Conservation (phyloP, 257 asterid genomes). For the Thymus quinquecostatus region DNA sequence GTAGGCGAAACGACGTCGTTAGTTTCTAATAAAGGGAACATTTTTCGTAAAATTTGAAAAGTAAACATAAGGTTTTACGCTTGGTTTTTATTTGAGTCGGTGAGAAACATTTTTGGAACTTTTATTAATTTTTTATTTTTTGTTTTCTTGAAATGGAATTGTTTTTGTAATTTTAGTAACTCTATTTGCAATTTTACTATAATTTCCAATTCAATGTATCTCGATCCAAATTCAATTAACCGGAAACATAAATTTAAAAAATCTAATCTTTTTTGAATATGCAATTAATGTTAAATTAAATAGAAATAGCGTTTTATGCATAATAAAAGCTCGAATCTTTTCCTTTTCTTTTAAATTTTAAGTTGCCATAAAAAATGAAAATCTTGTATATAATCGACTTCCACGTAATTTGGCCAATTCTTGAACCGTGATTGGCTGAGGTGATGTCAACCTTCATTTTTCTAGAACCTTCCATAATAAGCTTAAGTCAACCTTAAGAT, state of each 20-base stretch:
- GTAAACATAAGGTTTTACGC: background rate
- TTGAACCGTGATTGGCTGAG: background rate
- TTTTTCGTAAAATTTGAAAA: background rate
- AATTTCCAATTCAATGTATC: background rate
- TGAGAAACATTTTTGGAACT: background rate
- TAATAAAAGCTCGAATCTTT: background rate
- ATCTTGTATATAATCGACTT: background rate
- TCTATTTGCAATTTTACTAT: background rate
- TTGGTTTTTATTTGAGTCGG: background rate
- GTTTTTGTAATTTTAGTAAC: background rate
- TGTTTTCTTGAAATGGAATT: background rate
- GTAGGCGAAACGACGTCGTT: slow-evolving; percentile 40
- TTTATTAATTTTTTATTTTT: background rate
- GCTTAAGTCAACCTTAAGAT: background rate
- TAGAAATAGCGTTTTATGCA: background rate
- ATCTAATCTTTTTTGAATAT: background rate
- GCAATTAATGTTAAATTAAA: background rate
- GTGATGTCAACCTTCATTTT: background rate
- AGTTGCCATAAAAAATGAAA: too few species aligned
- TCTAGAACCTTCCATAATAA: background rate
- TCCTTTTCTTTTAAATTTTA: too few species aligned
- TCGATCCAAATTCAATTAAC: background rate
- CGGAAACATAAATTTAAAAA: background rate
- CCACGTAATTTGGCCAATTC: background rate
- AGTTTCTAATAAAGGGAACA: background rate